Percentiles rank a stretch among this genome's conserved stretches.
Evolutionary conservation across 2,329 filamentous ascomycete genomes (phyloP).

Genomic region (Claviceps pazoutovae): DNA sequence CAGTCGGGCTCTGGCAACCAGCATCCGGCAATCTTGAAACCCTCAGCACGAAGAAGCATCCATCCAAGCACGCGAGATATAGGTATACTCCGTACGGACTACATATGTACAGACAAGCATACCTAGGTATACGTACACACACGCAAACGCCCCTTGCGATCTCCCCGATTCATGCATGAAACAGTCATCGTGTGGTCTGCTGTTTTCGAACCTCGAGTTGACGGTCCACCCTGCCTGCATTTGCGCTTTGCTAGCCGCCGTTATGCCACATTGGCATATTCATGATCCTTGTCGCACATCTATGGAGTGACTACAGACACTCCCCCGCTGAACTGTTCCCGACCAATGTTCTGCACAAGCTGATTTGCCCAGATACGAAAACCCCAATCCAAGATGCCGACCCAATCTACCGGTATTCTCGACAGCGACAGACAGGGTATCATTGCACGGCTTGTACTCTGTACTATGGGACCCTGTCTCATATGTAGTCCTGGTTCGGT

Average conservation of each 20-base stretch:
- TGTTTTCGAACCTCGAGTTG: too few relatives aligned
- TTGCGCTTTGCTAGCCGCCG: neutral
- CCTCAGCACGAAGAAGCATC: too few relatives aligned
- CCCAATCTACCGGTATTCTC: constrained; percentile 7
- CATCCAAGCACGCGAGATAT: too few relatives aligned
- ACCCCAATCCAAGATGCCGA: constrained; percentile 5
- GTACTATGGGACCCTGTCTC: neutral
- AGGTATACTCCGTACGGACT: too few relatives aligned
- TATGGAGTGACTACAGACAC: neutral
- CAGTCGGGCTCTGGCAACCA: too few relatives aligned
- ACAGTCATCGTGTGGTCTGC: too few relatives aligned
- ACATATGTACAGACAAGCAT: too few relatives aligned
- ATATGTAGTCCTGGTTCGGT: neutral
- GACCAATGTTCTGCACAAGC: neutral
- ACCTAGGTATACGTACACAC: too few relatives aligned
- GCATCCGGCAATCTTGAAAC: too few relatives aligned
- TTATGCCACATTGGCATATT: neutral
- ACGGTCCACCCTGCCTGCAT: neutral
- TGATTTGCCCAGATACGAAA: constrained; percentile 6
- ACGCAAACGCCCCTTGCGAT: too few relatives aligned
- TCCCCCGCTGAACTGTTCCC: neutral
- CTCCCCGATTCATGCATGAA: too few relatives aligned
- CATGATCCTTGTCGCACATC: neutral
- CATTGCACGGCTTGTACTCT: neutral
- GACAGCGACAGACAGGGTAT: neutral